Evolutionary conservation across 2,329 filamentous ascomycete species (phyloP), one percentile per base, ranked within the genome.

Genomic region (Penicillium sp.): DNA sequence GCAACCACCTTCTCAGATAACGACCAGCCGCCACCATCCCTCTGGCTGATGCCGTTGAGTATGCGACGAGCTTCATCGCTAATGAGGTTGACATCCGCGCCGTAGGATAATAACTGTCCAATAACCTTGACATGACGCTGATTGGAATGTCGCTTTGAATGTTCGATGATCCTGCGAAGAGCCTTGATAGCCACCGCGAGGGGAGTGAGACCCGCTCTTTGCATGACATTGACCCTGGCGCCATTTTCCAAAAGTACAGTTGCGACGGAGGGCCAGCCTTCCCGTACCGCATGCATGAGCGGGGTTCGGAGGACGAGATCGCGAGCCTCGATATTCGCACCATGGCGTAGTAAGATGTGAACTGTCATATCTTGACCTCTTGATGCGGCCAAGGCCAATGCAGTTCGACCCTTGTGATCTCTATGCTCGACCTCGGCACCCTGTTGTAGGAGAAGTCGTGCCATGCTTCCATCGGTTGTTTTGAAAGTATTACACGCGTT

Each of bases 401-500:
- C 39, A n/a, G 39, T 42, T n/a, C 39, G 13, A 13, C 39, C 39
- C 9, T 42, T 42, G 26, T 42, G 26, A 20, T 42, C 39, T 42
- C 39, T 42, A 24, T 42, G 39, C 17, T 42, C 39, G 26, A 29
- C 39, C 24, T 42, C 39, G 39, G 39, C 39, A 5, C 39, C 39
- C 17, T 30, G 13, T 29, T 42, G 39, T 13, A 42, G 15, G 3
- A 42, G 17, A 5, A 42, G 24, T 20, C 26, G n/a, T 3, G 26
- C 26, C 39, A 42, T 42, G 17, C 39, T 42, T 5, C 39, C 39
- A 29, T 42, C 39, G 7, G 39, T 42, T 20, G 39, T 42, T 29
- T 42, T 42, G 39, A 42, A 42, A 7, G 39, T 42, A 42, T 42
- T 42, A 6, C 39, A 42, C 13, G 39, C 39, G 12, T 29, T 42